phyloP scores from a whole-genome alignment of 176 grass and related monocot species.

The Carex parvula region DNA sequence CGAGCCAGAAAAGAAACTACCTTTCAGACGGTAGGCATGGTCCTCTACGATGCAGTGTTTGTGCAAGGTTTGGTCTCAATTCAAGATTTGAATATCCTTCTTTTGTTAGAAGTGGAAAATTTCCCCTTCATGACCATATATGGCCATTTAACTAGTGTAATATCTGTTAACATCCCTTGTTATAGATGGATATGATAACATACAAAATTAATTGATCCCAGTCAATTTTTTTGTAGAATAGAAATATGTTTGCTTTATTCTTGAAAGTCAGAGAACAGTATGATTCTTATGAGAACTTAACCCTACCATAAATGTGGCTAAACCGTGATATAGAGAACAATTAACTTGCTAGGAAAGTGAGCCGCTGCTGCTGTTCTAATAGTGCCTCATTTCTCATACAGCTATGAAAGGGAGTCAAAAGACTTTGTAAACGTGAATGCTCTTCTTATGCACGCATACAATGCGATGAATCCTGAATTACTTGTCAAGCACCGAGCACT shows the following conservation, averaged over 20 bases:
- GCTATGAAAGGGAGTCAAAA: slow-evolving; percentile 53
- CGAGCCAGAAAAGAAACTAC: slow-evolving; percentile 58
- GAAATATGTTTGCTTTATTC: neutral
- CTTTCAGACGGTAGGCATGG: slow-evolving; percentile 54
- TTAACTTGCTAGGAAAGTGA: neutral
- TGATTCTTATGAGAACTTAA: neutral
- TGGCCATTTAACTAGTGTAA: neutral
- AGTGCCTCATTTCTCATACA: slow-evolving; percentile 4
- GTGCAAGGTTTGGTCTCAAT: slow-evolving; percentile 54
- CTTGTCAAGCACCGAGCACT: slow-evolving; percentile 87
- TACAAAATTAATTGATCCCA: neutral
- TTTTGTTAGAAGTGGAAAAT: neutral
- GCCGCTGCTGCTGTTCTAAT: neutral
- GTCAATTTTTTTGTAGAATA: neutral
- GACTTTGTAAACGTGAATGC: slow-evolving; percentile 66
- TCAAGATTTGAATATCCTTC: neutral
- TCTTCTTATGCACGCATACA: slow-evolving; percentile 72
- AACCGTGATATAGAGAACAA: neutral
- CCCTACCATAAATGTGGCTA: neutral
- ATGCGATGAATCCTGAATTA: slow-evolving; percentile 63
- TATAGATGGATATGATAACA: neutral
- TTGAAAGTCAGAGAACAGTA: neutral
- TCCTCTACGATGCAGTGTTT: slow-evolving; percentile 62
- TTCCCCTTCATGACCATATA: neutral
- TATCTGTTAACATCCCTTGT: neutral